Evolutionary conservation across 2,329 filamentous ascomycete species (phyloP), one percentile per base, ranked within the genome.

Genomic region (Penicillium sp.): DNA sequence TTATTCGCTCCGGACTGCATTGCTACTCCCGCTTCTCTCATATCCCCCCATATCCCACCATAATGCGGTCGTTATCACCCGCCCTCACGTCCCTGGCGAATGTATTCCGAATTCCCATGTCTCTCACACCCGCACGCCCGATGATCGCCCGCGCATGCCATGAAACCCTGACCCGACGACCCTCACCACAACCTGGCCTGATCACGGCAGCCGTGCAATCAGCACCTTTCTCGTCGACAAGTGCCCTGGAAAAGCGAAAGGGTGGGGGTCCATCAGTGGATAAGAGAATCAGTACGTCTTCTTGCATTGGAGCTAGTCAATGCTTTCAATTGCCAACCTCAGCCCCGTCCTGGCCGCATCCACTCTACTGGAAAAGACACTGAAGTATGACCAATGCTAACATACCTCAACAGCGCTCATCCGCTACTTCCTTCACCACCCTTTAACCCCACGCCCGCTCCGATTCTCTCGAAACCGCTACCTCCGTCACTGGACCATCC

Each of bases 401-500:
- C 26, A 39, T 51, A 47, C 53, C n/a, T 5, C 15, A 15, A 33
- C 55, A 82, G 79, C 76, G 23, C 60, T 80, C 39, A 86, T 87
- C 64, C 75, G 82, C 56, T 87, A 86, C 70, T 79, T 83, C 66
- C 78, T 87, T 54, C 69, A 77, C 57, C 83, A 87, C 65, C 81
- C 82, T 2, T 69, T 77, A 19, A 85, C 80, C 5, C 83, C 83
- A 0, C 80, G 83, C 9, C 90, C 93, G 1, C 79, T 98, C 51
- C 85, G 88, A 57, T 90, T 97, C 78, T 88, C 81, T 27, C 88
- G 91, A 56, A 86, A 85, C 67, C 83, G 93, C 41, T 79, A 82
- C 68, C 81, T 98, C 50, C 87, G 93, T 32, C 93, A 98, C 76
- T 98, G 93, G 93, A 97, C 93, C 36, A 97, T 98, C 68, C 90